Evolutionary conservation across 2,329 filamentous ascomycete genomes (phyloP), one percentile per base, ranked within the genome.

Genomic region (Fusarium gaditjirri): DNA sequence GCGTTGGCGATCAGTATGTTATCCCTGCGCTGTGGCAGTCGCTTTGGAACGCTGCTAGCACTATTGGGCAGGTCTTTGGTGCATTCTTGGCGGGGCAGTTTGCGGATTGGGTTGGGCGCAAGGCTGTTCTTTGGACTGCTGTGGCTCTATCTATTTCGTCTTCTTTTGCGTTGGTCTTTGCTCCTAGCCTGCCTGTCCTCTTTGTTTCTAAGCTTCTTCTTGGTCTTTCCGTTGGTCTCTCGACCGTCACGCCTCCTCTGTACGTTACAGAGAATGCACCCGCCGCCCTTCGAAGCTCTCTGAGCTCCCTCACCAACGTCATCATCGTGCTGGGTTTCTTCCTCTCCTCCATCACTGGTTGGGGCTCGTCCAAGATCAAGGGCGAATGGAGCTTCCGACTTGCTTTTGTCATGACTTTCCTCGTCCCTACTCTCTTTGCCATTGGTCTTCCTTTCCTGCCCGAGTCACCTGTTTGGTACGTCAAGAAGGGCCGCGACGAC

Each of bases 21-120:
- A 81, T 82, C 39, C 80, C 80, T 0, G 80, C 81, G 3, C 75
- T 81, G 0, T 82, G 80, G 79, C 80, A 81, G 61, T 80, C 79
- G 46, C 77, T 82, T 12, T 81, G 80, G 80, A 81, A 81, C 54
- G 79, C 80, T 7, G 80, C 79, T 10, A 80, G 77, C 33, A 81
- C 79, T 10, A 81, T 82, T 11, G 80, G 80, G 0, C 76, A 78
- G 29, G 47, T 78, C 2, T 61, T 78, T 39, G 77, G 77, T 12
- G 77, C 77, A 1, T 78, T 78, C 21, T 27, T 78, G 16, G 71
- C 75, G 0, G 77, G 77, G 1, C 72, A 77, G 21, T 78, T 78
- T 27, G 77, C 77, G 7, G 76, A 78, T 44, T 50, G 59, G 23
- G 50, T 72, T 14, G 77, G 77, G 0, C 77, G 77, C 31, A 65